Percentiles rank a stretch among this genome's conserved stretches.
These are phyloP conservation scores for Eragrostis tef DNA, from an alignment of 202 grass and related monocot genomes.

Conservation along the genomic window DNA sequence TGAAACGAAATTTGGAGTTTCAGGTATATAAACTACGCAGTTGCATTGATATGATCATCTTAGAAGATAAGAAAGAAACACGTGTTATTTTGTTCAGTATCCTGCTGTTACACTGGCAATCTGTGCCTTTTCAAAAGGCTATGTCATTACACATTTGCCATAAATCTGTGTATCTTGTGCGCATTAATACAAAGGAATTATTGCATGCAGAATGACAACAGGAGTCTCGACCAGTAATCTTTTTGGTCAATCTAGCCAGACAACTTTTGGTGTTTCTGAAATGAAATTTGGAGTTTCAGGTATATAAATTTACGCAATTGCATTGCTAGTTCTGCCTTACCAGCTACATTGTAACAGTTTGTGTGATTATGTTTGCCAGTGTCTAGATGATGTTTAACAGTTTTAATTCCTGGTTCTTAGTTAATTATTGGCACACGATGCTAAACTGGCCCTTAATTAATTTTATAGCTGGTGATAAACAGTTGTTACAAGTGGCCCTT, in stretches of 20 bases:
- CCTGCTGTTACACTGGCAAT: neutral
- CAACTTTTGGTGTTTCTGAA: constrained; percentile 50
- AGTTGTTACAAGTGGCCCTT: neutral
- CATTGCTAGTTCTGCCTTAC: neutral
- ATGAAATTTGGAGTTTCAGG: constrained; percentile 69
- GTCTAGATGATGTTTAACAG: constrained; percentile 9
- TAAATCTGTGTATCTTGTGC: constrained; percentile 2
- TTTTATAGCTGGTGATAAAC: neutral
- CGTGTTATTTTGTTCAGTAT: constrained; percentile 24
- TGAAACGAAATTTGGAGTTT: constrained; percentile 67
- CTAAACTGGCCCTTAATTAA: neutral
- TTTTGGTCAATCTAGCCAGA: constrained; percentile 60
- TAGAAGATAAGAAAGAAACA: neutral
- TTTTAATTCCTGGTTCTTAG: neutral
- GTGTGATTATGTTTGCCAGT: constrained; percentile 13
- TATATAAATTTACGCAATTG: constrained; percentile 31
- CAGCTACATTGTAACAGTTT: neutral
- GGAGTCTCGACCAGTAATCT: constrained; percentile 48
- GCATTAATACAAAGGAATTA: constrained; percentile 26
- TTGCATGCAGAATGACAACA: constrained; percentile 53
- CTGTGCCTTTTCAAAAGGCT: constrained; percentile 17
- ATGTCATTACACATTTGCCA: neutral
- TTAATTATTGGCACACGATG: neutral
- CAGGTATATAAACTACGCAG: constrained; percentile 42
- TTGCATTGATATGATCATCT: constrained; percentile 25